Evolutionary conservation across 768 basidiomycete genomes (phyloP).

Genomic region (Dendrothele bispora): DNA sequence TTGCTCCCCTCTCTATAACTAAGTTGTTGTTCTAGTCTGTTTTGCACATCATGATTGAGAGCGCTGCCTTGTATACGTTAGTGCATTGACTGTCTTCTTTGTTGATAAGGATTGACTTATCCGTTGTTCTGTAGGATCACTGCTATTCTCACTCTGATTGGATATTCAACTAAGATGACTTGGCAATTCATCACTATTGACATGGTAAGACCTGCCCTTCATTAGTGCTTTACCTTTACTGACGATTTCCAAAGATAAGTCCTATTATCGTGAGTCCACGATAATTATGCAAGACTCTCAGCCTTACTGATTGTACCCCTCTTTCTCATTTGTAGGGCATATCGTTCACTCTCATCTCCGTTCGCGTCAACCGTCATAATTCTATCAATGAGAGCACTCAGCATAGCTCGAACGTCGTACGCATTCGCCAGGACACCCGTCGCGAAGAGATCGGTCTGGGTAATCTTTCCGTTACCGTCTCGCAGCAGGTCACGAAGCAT

Average conservation of each 20-base stretch:
- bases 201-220: background rate
- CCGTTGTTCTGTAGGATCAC: background rate
- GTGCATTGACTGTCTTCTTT: background rate
- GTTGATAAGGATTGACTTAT: background rate
- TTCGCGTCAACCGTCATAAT: background rate
- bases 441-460: too few relatives aligned
- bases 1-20: background rate
- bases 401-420: slow-evolving; percentile 1
- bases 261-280: slow-evolving; percentile 2
- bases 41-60: slow-evolving; percentile 2
- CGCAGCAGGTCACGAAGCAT: too few relatives aligned
- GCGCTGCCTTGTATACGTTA: slow-evolving; percentile 3
- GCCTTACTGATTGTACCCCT: too few relatives aligned
- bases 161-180: background rate
- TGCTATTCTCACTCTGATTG: slow-evolving; percentile 1
- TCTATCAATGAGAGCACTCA: background rate
- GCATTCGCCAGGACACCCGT: background rate
- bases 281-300: background rate
- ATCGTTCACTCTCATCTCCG: slow-evolving; percentile 4
- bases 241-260: background rate
- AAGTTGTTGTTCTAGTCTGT: background rate
- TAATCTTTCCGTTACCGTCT: too few relatives aligned
- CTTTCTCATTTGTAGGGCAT: background rate
- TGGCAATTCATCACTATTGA: slow-evolving; percentile 3
- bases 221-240: background rate